Base-by-base conservation (phyloP, 1,139 yeast species). In the Lodderomyces jiufengensis region DNA sequence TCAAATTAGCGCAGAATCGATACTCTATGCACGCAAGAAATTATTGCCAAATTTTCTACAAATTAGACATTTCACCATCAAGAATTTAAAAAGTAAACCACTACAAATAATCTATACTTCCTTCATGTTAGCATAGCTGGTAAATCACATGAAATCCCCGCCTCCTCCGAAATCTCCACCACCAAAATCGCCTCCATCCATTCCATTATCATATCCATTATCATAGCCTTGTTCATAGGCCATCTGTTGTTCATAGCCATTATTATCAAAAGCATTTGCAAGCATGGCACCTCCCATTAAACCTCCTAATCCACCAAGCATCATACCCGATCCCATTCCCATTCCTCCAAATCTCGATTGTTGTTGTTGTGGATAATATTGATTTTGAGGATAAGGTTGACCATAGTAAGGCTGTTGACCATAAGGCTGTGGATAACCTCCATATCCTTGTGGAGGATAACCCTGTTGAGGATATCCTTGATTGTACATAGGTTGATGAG, bases 231-330 rank as follows among this genome's bases (percentile, higher is more conserved):
- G 60, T 29, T 63, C 48, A 40, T 61, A 57, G 2, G 57, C 56
- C 34, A 45, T 36, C 31, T 55, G 54, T 12, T 60, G 55, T 32
- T 50, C 58, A 16, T 55, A 49, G 20, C 52, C 54, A 34, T 50
- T 51, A 34, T 50, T 51, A 18, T 18, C 20, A 42, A 76, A 47
- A 29, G 70, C 70, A 20, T 62, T 61, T n/a, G 20, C 20, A 5
- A 18, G 7, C 20, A 18, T 18, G 7, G 20, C 20, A 42, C 94
- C 95, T 40, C 94, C 95, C 5, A 84, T 59, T 39, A 84, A 53
- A 59, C 95, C 95, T 22, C 84, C 92, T 47, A 92, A 94, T 1
- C 79, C 82, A 48, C 95, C 95, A 52, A 81, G 57, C 21, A 83
- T 78, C 62, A 77, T 51, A 25, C 79, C 76, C 11, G 78, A 72